Percentiles rank a stretch among this genome's conserved stretches.
Conservation (phyloP, 2,329 filamentous ascomycete species). For the Scedosporium aurantiacum region DNA sequence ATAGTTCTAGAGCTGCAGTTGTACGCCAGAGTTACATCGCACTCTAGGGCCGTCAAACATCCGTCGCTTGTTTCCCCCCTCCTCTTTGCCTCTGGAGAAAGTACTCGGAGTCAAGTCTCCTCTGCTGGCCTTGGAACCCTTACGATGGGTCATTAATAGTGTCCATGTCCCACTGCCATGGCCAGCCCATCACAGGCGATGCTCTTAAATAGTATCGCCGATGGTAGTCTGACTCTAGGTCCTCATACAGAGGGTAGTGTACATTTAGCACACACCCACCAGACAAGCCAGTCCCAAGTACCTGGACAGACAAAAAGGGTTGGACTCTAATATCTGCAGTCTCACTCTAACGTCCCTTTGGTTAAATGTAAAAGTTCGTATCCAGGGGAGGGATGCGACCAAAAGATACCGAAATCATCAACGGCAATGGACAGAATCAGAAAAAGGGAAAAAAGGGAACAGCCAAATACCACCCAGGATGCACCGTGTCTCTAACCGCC, state of each 20-base stretch:
- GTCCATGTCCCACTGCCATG: no score
- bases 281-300: not conserved
- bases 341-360: not conserved
- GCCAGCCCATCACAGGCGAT: no score
- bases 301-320: not conserved
- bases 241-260: not conserved
- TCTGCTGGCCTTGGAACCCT: no score
- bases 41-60: not conserved
- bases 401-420: not conserved
- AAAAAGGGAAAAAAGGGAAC: no score
- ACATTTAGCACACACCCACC: not conserved
- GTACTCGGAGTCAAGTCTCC: not conserved
- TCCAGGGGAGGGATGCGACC: not conserved
- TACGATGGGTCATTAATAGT: no score
- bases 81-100: not conserved
- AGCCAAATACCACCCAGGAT: no score
- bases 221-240: not conserved
- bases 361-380: not conserved
- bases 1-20: not conserved
- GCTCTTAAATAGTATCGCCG: not conserved
- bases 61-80: not conserved
- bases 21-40: constrained; percentile 5
- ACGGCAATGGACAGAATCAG: no score
- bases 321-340: not conserved
- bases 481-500: no score